Evolutionary conservation across 306 rosid species (phyloP).

Genomic region (Mimosa bimucronata): DNA sequence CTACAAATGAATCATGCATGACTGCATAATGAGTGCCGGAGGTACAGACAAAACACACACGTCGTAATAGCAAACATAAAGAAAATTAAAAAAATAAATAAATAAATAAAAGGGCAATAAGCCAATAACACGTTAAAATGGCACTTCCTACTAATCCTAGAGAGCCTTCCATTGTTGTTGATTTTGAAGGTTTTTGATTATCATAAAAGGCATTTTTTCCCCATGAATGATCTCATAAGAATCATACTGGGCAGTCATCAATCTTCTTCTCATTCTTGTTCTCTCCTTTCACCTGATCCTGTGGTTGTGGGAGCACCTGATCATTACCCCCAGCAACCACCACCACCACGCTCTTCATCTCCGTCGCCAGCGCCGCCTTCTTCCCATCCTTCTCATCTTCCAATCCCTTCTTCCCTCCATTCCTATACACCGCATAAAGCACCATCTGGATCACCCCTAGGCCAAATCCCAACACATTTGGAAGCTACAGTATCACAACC

Average conservation of each 20-base stretch:
- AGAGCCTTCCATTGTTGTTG: not conserved
- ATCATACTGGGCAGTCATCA: not conserved
- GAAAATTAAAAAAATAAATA: not conserved
- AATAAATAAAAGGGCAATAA: not conserved
- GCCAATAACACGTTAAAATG: not conserved
- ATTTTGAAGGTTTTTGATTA: not conserved
- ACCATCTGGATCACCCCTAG: constrained; percentile 75
- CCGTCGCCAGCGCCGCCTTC: not conserved
- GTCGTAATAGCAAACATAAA: not conserved
- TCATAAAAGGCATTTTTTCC: not conserved
- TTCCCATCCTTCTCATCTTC: constrained; percentile 30
- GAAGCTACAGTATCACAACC: constrained; percentile 46
- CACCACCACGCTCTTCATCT: constrained; percentile 29
- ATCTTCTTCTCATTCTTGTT: not conserved
- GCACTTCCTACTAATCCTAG: not conserved
- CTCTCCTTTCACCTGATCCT: not conserved
- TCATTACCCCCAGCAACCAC: constrained; percentile 12
- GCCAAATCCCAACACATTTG: constrained; percentile 70
- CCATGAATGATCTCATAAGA: not conserved
- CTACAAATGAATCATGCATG: not conserved
- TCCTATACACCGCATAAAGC: constrained; percentile 59
- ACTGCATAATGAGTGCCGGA: not conserved
- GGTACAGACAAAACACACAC: not conserved
- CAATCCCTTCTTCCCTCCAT: constrained; percentile 25
- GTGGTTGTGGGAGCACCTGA: constrained; percentile 27